These are phyloP conservation scores for Hypoxylon sp. DNA, from an alignment of 2,329 filamentous ascomycete genomes.

Conservation along the genomic window DNA sequence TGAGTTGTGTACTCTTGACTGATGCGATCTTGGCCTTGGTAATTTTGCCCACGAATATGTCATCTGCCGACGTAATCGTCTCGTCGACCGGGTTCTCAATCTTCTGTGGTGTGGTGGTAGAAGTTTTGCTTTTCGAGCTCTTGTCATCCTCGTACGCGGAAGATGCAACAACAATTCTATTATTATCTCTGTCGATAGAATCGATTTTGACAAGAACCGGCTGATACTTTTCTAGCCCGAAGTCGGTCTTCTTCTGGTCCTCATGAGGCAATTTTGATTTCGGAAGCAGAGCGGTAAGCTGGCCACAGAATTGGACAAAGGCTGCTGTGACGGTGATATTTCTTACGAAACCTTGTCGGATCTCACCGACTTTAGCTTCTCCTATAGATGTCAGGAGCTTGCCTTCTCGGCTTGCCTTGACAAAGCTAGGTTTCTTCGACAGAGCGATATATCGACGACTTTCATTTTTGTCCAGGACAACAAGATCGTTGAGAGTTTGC, in stretches of 20 bases:
- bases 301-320: slow-evolving; percentile 89
- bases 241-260: slow-evolving; percentile 74
- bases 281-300: slow-evolving; percentile 81
- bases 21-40: slow-evolving; percentile 84
- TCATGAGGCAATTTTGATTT: slow-evolving; percentile 82
- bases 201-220: slow-evolving; percentile 78
- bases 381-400: slow-evolving; percentile 78
- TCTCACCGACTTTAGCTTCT: slow-evolving; percentile 75
- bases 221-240: slow-evolving; percentile 82
- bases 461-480: slow-evolving; percentile 87
- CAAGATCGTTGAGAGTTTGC: slow-evolving; percentile 82
- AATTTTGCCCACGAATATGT: slow-evolving; percentile 78
- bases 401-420: slow-evolving; percentile 79
- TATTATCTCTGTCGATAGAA: slow-evolving; percentile 76
- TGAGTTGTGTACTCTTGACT: slow-evolving; percentile 90
- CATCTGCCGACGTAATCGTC: slow-evolving; percentile 72
- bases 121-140: slow-evolving; percentile 50
- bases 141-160: slow-evolving; percentile 61
- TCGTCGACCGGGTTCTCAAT: slow-evolving; percentile 69
- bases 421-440: slow-evolving; percentile 84
- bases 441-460: slow-evolving; percentile 80
- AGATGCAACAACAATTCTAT: slow-evolving; percentile 71
- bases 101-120: slow-evolving; percentile 53
- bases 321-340: slow-evolving; percentile 85
- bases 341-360: slow-evolving; percentile 82